A percentile compares a stretch with the other conserved stretches of the same genome.
Conservation (phyloP, 331 rosid species). For the Malus hybrid region DNA sequence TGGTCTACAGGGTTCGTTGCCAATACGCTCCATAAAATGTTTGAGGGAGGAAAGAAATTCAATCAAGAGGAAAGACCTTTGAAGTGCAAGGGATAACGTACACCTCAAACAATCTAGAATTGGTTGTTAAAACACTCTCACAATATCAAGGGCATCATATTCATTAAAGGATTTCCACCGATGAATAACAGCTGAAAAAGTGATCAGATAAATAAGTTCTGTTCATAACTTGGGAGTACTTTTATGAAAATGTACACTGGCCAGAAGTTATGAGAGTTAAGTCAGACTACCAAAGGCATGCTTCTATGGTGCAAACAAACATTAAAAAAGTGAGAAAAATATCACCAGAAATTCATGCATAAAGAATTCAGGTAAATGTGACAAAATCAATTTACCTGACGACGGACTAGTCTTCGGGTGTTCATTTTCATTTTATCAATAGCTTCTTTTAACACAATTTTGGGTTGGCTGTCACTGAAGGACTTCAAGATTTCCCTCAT, state of each 20-base stretch:
- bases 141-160: not conserved
- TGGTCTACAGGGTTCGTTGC: not conserved
- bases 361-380: not conserved
- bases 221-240: not conserved
- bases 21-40: not conserved
- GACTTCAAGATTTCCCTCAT: conserved; percentile 35
- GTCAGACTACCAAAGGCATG: not conserved
- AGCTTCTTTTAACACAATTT: conserved; percentile 52
- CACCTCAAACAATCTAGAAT: not conserved
- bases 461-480: conserved; percentile 26
- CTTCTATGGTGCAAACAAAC: not conserved
- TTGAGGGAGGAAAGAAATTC: not conserved
- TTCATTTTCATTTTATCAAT: conserved; percentile 71
- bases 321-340: not conserved
- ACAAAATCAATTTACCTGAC: conserved; percentile 48
- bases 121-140: not conserved
- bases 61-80: not conserved
- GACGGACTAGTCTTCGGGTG: conserved; percentile 78
- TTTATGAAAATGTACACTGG: not conserved
- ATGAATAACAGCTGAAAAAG: not conserved
- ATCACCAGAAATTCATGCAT: not conserved
- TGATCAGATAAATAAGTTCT: not conserved
- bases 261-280: not conserved
- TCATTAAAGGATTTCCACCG: not conserved
- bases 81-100: not conserved